Conservation (phyloP, 108 stramenopile genomes). For the Nitzschia sp. region DNA sequence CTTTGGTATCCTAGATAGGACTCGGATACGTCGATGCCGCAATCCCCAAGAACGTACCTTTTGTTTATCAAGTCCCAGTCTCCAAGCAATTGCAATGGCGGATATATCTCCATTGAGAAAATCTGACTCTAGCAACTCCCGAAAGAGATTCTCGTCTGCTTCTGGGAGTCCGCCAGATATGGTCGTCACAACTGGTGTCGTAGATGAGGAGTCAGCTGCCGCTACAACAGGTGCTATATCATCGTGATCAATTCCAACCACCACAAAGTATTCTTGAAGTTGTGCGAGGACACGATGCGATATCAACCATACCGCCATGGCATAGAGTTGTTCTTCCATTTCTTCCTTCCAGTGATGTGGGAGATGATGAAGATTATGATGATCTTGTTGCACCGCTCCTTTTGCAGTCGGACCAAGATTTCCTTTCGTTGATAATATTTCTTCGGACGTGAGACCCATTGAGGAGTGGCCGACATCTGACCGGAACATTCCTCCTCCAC, state of each 20-base stretch:
- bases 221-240: conserved; percentile 15
- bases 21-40: conserved; percentile 24
- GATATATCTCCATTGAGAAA: conserved; percentile 43
- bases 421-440: neutral
- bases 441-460: neutral
- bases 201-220: neutral
- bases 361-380: too few species aligned
- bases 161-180: neutral
- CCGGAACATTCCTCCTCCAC: too few species aligned
- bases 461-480: neutral
- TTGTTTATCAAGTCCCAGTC: conserved; percentile 23
- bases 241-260: conserved; percentile 11
- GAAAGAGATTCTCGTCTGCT: conserved; percentile 35
- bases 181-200: neutral
- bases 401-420: neutral
- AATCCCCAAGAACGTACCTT: conserved; percentile 36
- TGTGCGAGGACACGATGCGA: conserved; percentile 59
- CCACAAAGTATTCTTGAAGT: conserved; percentile 56
- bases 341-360: conserved; percentile 22
- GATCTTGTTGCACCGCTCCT: neutral
- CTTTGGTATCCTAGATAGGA: conserved; percentile 34
- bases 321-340: conserved; percentile 54
- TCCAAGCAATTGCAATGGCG: conserved; percentile 44
- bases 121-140: conserved; percentile 26
- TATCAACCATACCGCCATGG: conserved; percentile 67